Conservation (phyloP, 169 alveolate genomes). For the Plasmodium knowlesi region DNA sequence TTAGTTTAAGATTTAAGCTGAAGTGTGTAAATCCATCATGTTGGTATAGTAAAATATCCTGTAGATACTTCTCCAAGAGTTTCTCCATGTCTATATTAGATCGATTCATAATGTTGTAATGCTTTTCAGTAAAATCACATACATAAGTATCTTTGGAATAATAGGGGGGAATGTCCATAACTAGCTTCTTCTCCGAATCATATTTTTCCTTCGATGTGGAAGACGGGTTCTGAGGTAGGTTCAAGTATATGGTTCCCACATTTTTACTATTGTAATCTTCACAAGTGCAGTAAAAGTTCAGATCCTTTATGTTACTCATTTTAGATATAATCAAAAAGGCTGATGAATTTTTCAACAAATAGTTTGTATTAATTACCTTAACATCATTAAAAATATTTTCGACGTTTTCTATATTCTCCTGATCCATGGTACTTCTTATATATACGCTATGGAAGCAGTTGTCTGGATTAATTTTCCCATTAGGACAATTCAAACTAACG, state of each 20-base stretch:
- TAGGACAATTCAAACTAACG: slow-evolving; percentile 60
- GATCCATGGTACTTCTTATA: slow-evolving; percentile 43
- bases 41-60: not conserved
- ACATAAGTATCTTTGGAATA: slow-evolving; percentile 33
- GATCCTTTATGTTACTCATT: slow-evolving; percentile 12
- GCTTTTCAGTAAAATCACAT: slow-evolving; percentile 33
- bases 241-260: slow-evolving; percentile 34
- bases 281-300: slow-evolving; percentile 63
- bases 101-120: not conserved
- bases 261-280: slow-evolving; percentile 33
- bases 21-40: slow-evolving; percentile 27
- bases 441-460: slow-evolving; percentile 50
- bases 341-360: slow-evolving; percentile 19
- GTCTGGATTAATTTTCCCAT: slow-evolving; percentile 47
- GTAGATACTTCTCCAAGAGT: not conserved
- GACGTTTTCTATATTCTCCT: slow-evolving; percentile 26
- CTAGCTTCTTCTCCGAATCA: not conserved
- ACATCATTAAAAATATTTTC: slow-evolving; percentile 45
- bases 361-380: slow-evolving; percentile 22
- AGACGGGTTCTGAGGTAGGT: not conserved
- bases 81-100: not conserved
- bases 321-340: slow-evolving; percentile 55
- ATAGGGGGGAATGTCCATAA: slow-evolving; percentile 44
- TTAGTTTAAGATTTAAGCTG: slow-evolving; percentile 29
- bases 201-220: not conserved